phyloP scores from a whole-genome alignment of 2,329 filamentous ascomycete species.

The Monosporascus sp. region DNA sequence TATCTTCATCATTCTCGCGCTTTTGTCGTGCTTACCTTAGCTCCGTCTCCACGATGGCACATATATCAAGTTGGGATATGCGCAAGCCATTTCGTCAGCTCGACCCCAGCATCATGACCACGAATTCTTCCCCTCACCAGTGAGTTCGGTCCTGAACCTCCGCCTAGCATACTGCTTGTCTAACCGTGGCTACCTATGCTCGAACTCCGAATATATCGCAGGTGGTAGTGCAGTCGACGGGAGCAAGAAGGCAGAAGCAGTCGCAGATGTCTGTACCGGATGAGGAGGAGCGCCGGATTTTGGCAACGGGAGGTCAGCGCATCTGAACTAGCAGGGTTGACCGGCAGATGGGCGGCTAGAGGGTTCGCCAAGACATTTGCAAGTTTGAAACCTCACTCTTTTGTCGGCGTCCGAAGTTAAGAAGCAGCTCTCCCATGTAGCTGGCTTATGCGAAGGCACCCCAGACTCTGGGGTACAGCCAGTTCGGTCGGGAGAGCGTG shows the following conservation, averaged over 20 bases:
- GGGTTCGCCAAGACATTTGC: background rate
- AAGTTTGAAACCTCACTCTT: background rate
- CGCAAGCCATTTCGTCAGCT: background rate
- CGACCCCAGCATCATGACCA: background rate
- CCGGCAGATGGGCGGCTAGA: background rate
- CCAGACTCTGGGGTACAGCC: background rate
- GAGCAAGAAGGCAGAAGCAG: background rate
- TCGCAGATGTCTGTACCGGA: too few relatives aligned
- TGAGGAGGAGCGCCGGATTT: too few relatives aligned
- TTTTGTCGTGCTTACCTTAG: too few relatives aligned
- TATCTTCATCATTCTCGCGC: too few relatives aligned
- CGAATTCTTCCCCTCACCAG: too few relatives aligned
- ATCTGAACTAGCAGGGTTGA: background rate
- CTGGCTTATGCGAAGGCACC: background rate
- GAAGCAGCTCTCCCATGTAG: background rate
- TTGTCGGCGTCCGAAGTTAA: background rate
- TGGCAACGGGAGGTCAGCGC: background rate
- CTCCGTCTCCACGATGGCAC: too few relatives aligned
- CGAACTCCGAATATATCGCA: background rate
- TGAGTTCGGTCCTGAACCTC: background rate
- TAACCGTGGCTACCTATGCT: background rate
- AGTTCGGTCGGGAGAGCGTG: too few relatives aligned
- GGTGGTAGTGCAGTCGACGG: background rate
- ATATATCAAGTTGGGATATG: slow-evolving; percentile 33
- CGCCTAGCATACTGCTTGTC: background rate